These are phyloP conservation scores for Musa acuminata DNA, from an alignment of 176 grass and related monocot species.

Conservation along the genomic window DNA sequence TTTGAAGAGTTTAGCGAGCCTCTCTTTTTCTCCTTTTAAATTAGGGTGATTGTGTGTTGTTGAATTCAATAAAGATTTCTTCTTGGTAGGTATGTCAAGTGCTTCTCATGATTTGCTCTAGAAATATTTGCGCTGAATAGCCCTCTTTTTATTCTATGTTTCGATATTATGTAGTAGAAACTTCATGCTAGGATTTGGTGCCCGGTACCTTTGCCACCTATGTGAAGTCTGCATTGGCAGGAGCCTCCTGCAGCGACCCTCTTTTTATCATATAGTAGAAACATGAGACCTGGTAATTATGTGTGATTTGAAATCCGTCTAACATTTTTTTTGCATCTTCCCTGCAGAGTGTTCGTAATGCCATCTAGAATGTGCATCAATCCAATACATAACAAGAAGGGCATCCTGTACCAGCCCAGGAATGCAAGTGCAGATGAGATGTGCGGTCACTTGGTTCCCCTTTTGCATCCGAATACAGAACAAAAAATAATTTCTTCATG, in stretches of 20 bases:
- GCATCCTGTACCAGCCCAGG: conserved; percentile 33
- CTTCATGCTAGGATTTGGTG: not conserved
- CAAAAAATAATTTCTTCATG: not conserved
- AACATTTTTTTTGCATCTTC: conserved; percentile 16
- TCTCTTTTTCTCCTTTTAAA: not conserved
- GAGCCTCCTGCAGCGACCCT: no score
- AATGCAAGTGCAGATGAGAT: conserved; percentile 34
- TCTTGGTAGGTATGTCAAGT: not conserved
- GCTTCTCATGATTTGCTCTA: not conserved
- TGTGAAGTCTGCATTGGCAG: no score
- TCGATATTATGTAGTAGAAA: not conserved
- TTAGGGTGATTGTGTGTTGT: not conserved
- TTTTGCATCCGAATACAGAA: not conserved
- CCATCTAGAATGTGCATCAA: conserved; percentile 82
- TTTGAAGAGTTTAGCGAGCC: not conserved
- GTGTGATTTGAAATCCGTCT: no score
- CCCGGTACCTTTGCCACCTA: not conserved
- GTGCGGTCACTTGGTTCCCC: conserved; percentile 31
- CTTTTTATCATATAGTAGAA: not conserved
- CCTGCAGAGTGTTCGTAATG: conserved; percentile 75
- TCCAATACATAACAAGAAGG: conserved; percentile 70
- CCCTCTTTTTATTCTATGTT: not conserved
- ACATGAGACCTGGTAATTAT: not conserved
- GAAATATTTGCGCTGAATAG: not conserved
- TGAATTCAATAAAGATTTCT: conserved; percentile 1